phyloP scores from a whole-genome alignment of 768 basidiomycete genomes.

The Russula abietina region DNA sequence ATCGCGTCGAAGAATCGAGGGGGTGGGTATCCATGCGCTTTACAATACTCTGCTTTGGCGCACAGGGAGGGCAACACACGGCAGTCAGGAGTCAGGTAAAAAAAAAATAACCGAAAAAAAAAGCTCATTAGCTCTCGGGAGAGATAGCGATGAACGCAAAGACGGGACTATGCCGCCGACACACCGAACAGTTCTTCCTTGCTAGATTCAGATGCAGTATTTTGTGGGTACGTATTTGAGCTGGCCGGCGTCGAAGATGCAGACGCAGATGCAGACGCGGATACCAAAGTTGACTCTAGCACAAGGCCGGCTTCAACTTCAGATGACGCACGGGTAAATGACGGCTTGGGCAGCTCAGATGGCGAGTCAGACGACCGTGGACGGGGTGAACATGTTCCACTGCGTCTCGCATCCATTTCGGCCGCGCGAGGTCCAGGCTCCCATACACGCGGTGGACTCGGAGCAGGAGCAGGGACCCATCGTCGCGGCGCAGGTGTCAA shows the following conservation, averaged over 20 bases:
- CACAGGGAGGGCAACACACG: neutral
- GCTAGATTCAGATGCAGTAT: neutral
- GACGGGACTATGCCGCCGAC: neutral
- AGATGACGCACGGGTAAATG: neutral
- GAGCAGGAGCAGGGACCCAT: neutral
- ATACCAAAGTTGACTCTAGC: neutral
- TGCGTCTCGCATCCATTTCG: neutral
- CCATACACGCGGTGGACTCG: slow-evolving; percentile 15
- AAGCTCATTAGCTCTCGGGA: neutral
- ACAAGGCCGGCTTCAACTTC: neutral
- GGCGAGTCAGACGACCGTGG: neutral
- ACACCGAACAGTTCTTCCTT: slow-evolving; percentile 13
- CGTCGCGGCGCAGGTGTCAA: neutral
- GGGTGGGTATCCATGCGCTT: neutral
- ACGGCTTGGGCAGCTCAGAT: neutral
- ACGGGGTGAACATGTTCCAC: neutral
- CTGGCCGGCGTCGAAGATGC: neutral
- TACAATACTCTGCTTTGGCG: slow-evolving; percentile 9
- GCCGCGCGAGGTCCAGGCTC: slow-evolving; percentile 14
- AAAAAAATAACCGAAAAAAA: neutral
- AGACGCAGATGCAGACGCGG: neutral
- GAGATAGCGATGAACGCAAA: neutral
- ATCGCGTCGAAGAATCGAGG: slow-evolving; percentile 5
- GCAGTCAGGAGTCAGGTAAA: neutral
- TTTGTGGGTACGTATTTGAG: neutral